Evolutionary conservation across 2,329 filamentous ascomycete genomes (phyloP), one percentile per base, ranked within the genome.

Genomic region (Trichoderma arundinaceum): DNA sequence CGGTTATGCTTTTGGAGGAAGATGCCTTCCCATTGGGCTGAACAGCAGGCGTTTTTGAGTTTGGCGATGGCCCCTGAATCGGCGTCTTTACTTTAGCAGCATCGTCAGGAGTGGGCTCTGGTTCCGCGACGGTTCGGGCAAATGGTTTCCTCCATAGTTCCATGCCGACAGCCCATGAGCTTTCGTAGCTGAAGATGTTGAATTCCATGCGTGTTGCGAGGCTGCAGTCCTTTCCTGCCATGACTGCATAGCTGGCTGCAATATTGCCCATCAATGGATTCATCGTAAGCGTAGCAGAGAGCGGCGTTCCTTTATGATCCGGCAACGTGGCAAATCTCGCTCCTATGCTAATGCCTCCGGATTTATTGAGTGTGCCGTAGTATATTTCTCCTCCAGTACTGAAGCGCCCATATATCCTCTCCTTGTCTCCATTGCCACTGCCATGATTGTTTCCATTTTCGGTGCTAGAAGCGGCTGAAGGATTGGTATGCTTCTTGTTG

Each of bases 111-210:
- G 17, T 9, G 2, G 38, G 5, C 3, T 77, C 76, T 1, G 74
- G 75, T 6, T 78, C 77, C 6, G 80, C 71, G 28, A 71, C 77
- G 75, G 48, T 78, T 17, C 80, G 77, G 68, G 71, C 65, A 15
- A 79, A 76, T 19, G 82, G 82, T 72, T 87, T 90, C 73, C 92
- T 88, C 94, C 95, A 99, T 49, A 98, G 82, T 80, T 99, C 95
- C 80, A 92, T 92, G 13, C 95, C 95, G 28, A 98, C 86, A 32
- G 93, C 90, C 83, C 97, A 90, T 66, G 95, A 91, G 74, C 92
- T 97, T 81, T 99, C 95, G 81, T 97, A 99, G 75, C 92, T 97
- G 79, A 97, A 98, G 57, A 97, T 91, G 74, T 99, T 99, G 79
- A 99, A 99, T 74, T 96, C 93, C 79, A 98, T 94, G 57, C 91